Evolutionary conservation across 257 asterid species (phyloP).

Genomic region (Solanum ossicruentum): DNA sequence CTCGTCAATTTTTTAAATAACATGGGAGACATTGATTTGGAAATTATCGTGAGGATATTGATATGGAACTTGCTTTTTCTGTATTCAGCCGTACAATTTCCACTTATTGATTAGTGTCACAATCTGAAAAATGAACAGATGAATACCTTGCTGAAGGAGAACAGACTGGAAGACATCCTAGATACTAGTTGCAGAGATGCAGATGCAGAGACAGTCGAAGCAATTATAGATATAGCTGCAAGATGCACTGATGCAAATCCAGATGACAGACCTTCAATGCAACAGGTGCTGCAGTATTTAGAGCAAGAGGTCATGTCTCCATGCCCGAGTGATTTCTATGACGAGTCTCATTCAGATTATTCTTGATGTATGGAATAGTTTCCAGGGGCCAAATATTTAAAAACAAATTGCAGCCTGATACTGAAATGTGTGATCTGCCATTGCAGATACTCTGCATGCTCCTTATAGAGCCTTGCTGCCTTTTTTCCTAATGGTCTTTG

Average conservation of each 20-base stretch:
- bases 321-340: conserved; percentile 60
- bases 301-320: conserved; percentile 98
- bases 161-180: conserved; percentile 52
- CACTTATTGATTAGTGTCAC: not conserved
- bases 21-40: not conserved
- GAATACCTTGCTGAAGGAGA: conserved; percentile 59
- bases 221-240: conserved; percentile 69
- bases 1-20: not conserved
- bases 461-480: not conserved
- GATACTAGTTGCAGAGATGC: conserved; percentile 66
- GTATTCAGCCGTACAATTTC: not conserved
- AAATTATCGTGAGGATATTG: no score
- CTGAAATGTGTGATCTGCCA: not conserved
- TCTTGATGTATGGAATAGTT: conserved; percentile 14
- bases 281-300: conserved; percentile 69
- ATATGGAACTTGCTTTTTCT: not conserved
- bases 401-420: not conserved
- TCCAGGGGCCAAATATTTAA: not conserved
- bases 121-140: conserved; percentile 25
- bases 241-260: conserved; percentile 81
- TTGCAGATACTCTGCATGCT: not conserved
- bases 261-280: conserved; percentile 85
- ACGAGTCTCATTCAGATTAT: conserved; percentile 80
- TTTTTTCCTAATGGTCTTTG: not conserved
- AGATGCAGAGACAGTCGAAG: conserved; percentile 73